Conservation (phyloP, 257 asterid genomes). For the Solanum pinnatisectum region DNA sequence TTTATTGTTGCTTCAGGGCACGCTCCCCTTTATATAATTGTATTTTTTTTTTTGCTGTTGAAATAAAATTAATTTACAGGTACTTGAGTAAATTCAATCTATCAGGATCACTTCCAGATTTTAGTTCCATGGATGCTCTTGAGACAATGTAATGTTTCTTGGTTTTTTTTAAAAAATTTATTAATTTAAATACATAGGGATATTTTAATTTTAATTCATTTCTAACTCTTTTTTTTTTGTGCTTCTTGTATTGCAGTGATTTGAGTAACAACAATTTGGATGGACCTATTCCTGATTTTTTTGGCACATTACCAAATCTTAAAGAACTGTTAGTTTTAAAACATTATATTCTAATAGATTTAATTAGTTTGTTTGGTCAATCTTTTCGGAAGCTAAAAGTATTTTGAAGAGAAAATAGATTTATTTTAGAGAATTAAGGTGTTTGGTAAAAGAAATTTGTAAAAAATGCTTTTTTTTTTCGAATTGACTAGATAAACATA, state of each 20-base stretch:
- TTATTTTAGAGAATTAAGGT: background rate
- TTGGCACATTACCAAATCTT: conserved; percentile 39
- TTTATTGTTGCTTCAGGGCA: background rate
- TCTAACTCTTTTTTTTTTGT: background rate
- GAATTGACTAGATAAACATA: too few relatives aligned
- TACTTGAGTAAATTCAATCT: conserved; percentile 15
- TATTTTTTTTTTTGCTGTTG: background rate
- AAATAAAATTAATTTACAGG: conserved; percentile 7
- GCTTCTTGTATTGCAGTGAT: conserved; percentile 26
- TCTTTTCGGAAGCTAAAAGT: background rate
- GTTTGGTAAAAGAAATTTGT: background rate
- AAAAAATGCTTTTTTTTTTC: too few relatives aligned
- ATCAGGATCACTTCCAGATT: conserved; percentile 28
- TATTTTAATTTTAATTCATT: background rate
- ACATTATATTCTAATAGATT: background rate
- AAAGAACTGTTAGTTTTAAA: conserved; percentile 29
- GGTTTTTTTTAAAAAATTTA: background rate
- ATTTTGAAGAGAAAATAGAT: accelerated
- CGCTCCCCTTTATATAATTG: background rate
- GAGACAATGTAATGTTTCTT: conserved; percentile 31
- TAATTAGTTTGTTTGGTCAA: background rate
- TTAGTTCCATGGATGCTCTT: conserved; percentile 43
- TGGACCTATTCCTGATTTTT: conserved; percentile 56
- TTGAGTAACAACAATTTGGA: conserved; percentile 34
- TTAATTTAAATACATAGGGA: background rate